These are phyloP conservation scores for Senna siamea DNA, from an alignment of 306 rosid species.

Conservation along the genomic window DNA sequence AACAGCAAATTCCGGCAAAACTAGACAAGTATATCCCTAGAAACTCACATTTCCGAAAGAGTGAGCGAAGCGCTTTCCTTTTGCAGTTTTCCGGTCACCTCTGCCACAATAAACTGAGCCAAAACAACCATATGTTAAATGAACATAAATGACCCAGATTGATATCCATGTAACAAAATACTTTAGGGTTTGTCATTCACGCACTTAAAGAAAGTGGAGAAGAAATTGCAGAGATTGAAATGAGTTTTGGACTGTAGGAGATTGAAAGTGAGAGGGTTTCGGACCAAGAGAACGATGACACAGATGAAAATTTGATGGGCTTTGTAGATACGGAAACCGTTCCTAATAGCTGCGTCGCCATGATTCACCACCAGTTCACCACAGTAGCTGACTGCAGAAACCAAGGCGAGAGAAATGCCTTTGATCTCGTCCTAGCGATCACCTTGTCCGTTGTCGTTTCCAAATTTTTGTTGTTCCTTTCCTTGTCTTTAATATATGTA, in stretches of 20 bases:
- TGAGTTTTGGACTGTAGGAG: background rate
- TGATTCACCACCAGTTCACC: background rate
- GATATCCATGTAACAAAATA: background rate
- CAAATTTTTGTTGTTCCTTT: too few relatives aligned
- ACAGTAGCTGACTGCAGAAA: background rate
- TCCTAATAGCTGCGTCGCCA: background rate
- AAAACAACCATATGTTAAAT: background rate
- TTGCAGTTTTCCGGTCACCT: background rate
- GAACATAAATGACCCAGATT: background rate
- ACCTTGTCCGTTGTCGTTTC: too few relatives aligned
- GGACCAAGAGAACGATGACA: background rate
- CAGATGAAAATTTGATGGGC: background rate
- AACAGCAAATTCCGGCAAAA: background rate
- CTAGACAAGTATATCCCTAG: background rate
- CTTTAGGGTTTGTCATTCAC: background rate
- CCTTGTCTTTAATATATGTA: too few relatives aligned
- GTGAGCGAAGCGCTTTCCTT: background rate
- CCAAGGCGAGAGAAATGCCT: background rate
- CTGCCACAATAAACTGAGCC: background rate
- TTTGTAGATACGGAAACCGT: background rate
- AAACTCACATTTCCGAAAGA: background rate
- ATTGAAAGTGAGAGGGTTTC: background rate
- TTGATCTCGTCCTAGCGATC: background rate
- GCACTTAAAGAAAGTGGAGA: background rate
- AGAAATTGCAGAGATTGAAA: constrained; percentile 1